Evolutionary conservation across 1,284 basidiomycete species (phyloP).

Genomic region (Phlebopus sp.): DNA sequence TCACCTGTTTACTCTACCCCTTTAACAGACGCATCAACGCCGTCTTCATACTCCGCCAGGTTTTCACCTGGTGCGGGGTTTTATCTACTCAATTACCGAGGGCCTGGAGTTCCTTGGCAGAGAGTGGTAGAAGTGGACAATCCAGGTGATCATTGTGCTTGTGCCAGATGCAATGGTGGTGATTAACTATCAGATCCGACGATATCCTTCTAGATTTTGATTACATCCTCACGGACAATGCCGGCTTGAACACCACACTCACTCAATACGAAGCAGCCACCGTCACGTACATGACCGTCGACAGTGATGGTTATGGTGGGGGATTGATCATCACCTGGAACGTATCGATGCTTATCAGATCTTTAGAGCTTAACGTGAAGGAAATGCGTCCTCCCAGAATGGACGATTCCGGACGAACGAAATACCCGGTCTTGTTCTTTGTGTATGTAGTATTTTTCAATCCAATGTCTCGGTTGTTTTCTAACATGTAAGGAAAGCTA

Average conservation of each 20-base stretch:
- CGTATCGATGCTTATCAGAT: constrained; percentile 18
- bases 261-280: constrained; percentile 73
- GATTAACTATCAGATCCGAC: constrained; percentile 10
- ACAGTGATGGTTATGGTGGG: constrained; percentile 78
- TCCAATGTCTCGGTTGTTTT: neutral
- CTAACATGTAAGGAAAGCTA: constrained; percentile 50
- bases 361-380: constrained; percentile 76
- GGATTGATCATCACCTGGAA: constrained; percentile 14
- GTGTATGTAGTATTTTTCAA: constrained; percentile 46
- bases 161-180: neutral
- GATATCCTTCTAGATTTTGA: constrained; percentile 45
- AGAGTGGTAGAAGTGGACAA: constrained; percentile 68
- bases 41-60: constrained; percentile 62
- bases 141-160: constrained; percentile 42
- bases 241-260: constrained; percentile 66
- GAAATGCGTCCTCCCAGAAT: constrained; percentile 90
- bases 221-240: constrained; percentile 73
- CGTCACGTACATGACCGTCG: constrained; percentile 67
- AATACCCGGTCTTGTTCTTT: constrained; percentile 89
- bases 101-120: constrained; percentile 88
- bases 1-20: constrained; percentile 42
- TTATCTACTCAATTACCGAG: constrained; percentile 78
- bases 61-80: constrained; percentile 87
- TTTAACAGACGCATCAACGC: constrained; percentile 64
- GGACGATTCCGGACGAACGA: constrained; percentile 88